phyloP scores from a whole-genome alignment of 352 stramenopile species.

The Phytophthora nicotianae region DNA sequence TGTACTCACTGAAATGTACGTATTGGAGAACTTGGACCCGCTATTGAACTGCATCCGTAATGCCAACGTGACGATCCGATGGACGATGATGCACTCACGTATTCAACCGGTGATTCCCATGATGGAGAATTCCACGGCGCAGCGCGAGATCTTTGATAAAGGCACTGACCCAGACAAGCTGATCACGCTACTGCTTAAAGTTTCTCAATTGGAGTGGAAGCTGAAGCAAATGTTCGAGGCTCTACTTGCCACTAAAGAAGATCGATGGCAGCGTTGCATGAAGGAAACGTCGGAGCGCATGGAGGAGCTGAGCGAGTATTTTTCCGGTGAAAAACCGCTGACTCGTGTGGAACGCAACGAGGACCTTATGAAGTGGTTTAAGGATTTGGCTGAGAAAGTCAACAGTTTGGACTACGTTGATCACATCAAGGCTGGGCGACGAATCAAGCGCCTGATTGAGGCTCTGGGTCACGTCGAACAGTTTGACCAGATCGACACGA shows the following conservation, averaged over 20 bases:
- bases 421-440: slow-evolving; percentile 93
- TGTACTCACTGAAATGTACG: slow-evolving; percentile 92
- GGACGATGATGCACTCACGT: slow-evolving; percentile 94
- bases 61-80: slow-evolving; percentile 93
- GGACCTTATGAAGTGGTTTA: slow-evolving; percentile 94
- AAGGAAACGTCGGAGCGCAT: slow-evolving; percentile 91
- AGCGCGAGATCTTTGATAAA: slow-evolving; percentile 84
- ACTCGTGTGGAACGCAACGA: slow-evolving; percentile 94
- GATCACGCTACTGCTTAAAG: slow-evolving; percentile 93
- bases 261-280: slow-evolving; percentile 91
- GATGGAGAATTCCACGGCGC: slow-evolving; percentile 85
- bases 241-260: slow-evolving; percentile 91
- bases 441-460: slow-evolving; percentile 94
- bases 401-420: slow-evolving; percentile 90
- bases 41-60: slow-evolving; percentile 92
- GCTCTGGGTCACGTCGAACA: slow-evolving; percentile 95
- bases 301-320: slow-evolving; percentile 94
- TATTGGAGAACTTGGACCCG: slow-evolving; percentile 92
- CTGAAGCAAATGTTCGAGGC: slow-evolving; percentile 94
- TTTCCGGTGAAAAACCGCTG: slow-evolving; percentile 92
- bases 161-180: slow-evolving; percentile 84
- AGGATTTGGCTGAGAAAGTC: slow-evolving; percentile 91
- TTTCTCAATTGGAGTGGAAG: slow-evolving; percentile 94
- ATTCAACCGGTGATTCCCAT: slow-evolving; percentile 87
- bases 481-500: slow-evolving; percentile 96